These are phyloP conservation scores for Stenogyne calaminthoides DNA, from an alignment of 305 asterid species.

Conservation along the genomic window DNA sequence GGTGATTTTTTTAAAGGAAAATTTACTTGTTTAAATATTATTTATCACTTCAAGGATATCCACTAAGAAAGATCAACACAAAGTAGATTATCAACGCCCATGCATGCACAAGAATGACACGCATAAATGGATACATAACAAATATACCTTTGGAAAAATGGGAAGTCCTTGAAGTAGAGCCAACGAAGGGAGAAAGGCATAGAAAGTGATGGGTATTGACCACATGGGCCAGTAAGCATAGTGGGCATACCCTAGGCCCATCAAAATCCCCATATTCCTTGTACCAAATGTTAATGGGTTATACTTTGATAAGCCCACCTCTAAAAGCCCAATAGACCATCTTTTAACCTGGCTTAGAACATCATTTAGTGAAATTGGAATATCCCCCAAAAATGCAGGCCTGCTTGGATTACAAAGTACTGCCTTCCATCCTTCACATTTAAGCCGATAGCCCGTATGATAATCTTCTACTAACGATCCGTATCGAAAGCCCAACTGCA, in stretches of 20 bases:
- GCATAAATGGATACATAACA: not conserved
- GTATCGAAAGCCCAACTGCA: constrained; percentile 72
- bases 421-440: constrained; percentile 86
- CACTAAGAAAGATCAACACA: too few species aligned
- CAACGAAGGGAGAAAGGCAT: constrained; percentile 65
- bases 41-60: too few species aligned
- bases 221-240: constrained; percentile 66
- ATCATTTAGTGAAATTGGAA: constrained; percentile 65
- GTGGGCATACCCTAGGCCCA: constrained; percentile 52
- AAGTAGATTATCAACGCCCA: not conserved
- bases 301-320: constrained; percentile 64
- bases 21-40: too few species aligned
- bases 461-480: constrained; percentile 87
- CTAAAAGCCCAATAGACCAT: constrained; percentile 74
- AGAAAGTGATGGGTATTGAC: constrained; percentile 53
- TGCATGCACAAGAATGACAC: not conserved
- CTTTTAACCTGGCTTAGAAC: constrained; percentile 63
- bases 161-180: constrained; percentile 59
- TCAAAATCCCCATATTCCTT: constrained; percentile 46
- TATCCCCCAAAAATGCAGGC: constrained; percentile 82
- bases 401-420: constrained; percentile 63
- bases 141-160: constrained; percentile 74
- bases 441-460: constrained; percentile 71
- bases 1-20: too few species aligned
- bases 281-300: constrained; percentile 67